These are phyloP conservation scores for Sodiomyces alkalinus DNA, from an alignment of 2,329 filamentous ascomycete genomes.

Conservation along the genomic window DNA sequence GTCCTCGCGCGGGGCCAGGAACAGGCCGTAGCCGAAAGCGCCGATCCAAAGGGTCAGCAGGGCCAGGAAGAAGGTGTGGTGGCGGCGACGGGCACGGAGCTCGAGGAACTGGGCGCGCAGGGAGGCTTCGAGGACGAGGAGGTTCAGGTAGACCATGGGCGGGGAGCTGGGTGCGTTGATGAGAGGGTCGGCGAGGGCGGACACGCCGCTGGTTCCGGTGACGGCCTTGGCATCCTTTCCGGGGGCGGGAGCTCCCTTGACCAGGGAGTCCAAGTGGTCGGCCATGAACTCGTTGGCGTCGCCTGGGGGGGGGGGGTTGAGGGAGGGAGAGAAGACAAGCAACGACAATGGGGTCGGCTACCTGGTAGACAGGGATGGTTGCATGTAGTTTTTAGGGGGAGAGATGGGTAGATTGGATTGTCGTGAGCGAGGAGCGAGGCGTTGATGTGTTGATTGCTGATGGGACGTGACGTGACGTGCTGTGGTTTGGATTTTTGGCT, in stretches of 20 bases:
- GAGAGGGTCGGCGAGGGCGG: conserved; percentile 49
- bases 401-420: too few species aligned
- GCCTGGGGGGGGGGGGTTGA: neutral
- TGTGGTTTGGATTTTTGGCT: too few species aligned
- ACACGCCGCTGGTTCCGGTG: conserved; percentile 24
- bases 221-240: conserved; percentile 27
- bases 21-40: conserved; percentile 79
- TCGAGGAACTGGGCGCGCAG: conserved; percentile 86
- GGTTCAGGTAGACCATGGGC: conserved; percentile 94
- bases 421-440: too few species aligned
- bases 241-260: conserved; percentile 72
- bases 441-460: too few species aligned
- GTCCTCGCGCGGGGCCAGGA: conserved; percentile 91
- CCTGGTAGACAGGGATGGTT: too few species aligned
- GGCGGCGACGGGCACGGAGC: conserved; percentile 70
- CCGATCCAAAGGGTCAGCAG: conserved; percentile 67
- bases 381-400: too few species aligned
- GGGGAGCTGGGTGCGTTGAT: conserved; percentile 76
- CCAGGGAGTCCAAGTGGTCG: conserved; percentile 63
- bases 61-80: conserved; percentile 84
- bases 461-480: too few species aligned
- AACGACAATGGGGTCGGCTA: neutral
- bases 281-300: conserved; percentile 29
- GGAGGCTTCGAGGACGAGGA: conserved; percentile 90
- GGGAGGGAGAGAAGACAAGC: neutral